These are phyloP conservation scores for Lasiosphaeria ovina DNA, from an alignment of 495 filamentous ascomycete genomes.

Conservation along the genomic window DNA sequence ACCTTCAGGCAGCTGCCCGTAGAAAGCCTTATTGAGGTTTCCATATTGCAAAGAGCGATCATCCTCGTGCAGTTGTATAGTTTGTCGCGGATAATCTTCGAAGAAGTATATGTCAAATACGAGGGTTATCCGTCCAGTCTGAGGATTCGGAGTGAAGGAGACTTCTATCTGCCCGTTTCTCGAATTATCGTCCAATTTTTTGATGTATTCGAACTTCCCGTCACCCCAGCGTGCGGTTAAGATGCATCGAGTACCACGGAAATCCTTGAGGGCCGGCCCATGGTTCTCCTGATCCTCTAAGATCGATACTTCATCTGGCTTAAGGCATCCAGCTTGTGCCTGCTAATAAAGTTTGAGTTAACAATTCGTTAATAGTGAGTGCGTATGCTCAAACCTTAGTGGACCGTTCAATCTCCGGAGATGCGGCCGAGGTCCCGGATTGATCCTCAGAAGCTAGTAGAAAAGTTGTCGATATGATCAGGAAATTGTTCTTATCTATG, in stretches of 20 bases:
- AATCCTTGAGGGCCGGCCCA: neutral
- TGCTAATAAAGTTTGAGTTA: neutral
- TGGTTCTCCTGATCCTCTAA: neutral
- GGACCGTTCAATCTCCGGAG: neutral
- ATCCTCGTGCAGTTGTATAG: neutral
- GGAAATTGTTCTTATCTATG: neutral
- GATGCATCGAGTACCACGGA: neutral
- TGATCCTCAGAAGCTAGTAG: neutral
- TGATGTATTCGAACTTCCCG: neutral
- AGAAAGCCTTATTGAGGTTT: neutral
- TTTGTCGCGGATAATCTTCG: neutral
- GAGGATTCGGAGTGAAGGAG: neutral
- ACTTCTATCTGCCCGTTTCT: neutral
- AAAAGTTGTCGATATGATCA: neutral
- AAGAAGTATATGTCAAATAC: neutral
- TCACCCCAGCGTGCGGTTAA: neutral
- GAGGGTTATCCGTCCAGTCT: neutral
- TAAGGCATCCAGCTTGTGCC: neutral
- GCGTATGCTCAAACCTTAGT: neutral
- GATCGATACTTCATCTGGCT: slow-evolving; percentile 1
- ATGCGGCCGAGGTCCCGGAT: neutral
- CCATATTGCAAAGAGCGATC: neutral
- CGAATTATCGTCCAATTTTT: neutral
- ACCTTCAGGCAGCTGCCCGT: neutral
- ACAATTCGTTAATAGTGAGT: neutral